phyloP scores from a whole-genome alignment of 208 protist genomes.

The Trypanosoma avium region DNA sequence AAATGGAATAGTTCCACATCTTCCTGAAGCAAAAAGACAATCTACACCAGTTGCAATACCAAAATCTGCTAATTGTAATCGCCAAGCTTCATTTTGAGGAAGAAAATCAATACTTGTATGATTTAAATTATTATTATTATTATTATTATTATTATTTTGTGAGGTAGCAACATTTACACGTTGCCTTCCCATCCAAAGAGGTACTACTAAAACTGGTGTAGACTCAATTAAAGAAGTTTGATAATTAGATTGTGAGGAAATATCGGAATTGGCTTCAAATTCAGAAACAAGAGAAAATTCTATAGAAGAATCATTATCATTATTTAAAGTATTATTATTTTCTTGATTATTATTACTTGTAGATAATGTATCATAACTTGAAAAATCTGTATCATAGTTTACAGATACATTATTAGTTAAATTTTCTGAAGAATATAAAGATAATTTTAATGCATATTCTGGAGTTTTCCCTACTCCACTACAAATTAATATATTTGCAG shows the following conservation, averaged over 20 bases:
- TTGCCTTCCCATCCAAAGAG: slow-evolving; percentile 3
- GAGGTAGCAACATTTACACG: not conserved
- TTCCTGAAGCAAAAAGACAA: slow-evolving; percentile 1
- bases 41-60: slow-evolving; percentile 26
- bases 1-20: slow-evolving; percentile 30
- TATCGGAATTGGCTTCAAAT: too few relatives aligned
- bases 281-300: too few relatives aligned
- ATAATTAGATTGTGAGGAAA: too few relatives aligned
- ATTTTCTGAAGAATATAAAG: not conserved
- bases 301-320: too few relatives aligned
- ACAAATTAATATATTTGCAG: slow-evolving; percentile 32
- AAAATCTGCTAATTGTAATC: slow-evolving; percentile 40
- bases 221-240: not conserved
- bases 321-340: too few relatives aligned
- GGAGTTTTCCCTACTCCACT: slow-evolving; percentile 20
- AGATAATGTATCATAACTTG: too few relatives aligned
- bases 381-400: too few relatives aligned
- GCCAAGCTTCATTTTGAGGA: slow-evolving; percentile 33
- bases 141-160: too few relatives aligned
- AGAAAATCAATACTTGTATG: slow-evolving; percentile 9
- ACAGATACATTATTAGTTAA: not conserved
- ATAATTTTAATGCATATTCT: slow-evolving; percentile 7
- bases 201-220: slow-evolving; percentile 13
- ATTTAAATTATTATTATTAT: not conserved
- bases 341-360: too few relatives aligned